Conservation (phyloP, 106 monocot species). For the Agapanthus africanus region DNA sequence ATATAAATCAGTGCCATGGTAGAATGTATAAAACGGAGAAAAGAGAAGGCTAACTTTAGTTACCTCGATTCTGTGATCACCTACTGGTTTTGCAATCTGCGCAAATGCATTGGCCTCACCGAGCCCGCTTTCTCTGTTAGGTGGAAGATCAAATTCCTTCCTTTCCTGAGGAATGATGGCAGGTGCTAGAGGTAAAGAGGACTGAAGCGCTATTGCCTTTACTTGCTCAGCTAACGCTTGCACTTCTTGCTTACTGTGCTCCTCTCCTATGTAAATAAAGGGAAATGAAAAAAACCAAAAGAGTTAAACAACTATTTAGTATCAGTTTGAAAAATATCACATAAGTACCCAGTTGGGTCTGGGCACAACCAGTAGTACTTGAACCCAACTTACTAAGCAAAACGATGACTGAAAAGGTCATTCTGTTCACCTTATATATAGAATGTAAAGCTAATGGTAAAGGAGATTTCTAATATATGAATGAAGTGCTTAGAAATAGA, state of each 20-base stretch:
- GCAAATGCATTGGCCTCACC: neutral
- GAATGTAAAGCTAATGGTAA: neutral
- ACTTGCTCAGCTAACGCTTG: conserved; percentile 31
- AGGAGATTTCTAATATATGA: neutral
- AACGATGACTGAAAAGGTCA: neutral
- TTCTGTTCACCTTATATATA: neutral
- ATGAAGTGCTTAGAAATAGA: neutral
- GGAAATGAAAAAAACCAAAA: neutral
- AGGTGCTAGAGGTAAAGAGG: conserved; percentile 14
- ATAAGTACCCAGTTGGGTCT: neutral
- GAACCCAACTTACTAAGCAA: neutral
- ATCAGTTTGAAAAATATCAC: neutral
- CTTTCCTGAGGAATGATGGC: neutral
- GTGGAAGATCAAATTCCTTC: conserved; percentile 10
- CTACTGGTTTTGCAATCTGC: neutral
- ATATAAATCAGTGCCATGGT: neutral
- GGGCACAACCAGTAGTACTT: neutral
- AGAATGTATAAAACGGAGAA: neutral
- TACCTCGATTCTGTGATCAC: conserved; percentile 38
- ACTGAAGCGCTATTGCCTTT: conserved; percentile 22
- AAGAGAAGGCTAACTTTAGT: neutral
- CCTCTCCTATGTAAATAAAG: conserved; percentile 5
- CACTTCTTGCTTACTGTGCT: conserved; percentile 23
- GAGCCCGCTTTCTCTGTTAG: neutral
- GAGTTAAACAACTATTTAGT: neutral